These are phyloP conservation scores for Xylaria sp. DNA, from an alignment of 2,329 filamentous ascomycete genomes.

Conservation along the genomic window DNA sequence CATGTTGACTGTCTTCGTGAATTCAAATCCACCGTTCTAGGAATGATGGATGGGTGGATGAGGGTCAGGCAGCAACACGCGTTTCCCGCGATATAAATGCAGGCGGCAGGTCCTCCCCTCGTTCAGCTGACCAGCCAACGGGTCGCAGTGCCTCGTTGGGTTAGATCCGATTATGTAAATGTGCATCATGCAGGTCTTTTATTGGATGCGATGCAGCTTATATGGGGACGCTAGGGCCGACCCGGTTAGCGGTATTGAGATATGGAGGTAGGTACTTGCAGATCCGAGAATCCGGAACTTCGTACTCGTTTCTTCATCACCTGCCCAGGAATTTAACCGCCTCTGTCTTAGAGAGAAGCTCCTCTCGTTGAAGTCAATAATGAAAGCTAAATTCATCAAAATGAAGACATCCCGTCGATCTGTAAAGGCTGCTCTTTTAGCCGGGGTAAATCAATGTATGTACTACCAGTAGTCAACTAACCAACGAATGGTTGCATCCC, in stretches of 20 bases:
- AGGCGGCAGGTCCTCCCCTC: background rate
- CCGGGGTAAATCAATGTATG: background rate
- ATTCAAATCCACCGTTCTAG: background rate
- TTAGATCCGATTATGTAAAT: background rate
- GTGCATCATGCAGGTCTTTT: background rate
- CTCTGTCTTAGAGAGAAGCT: too few species aligned
- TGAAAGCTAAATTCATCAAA: too few species aligned
- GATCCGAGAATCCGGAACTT: background rate
- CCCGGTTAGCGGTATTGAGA: background rate
- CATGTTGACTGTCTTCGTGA: conserved; percentile 10
- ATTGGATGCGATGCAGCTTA: background rate
- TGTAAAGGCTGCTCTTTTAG: background rate
- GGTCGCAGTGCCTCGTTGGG: background rate
- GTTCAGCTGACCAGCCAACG: background rate
- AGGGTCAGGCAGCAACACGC: background rate
- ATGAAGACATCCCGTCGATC: too few species aligned
- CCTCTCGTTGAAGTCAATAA: too few species aligned
- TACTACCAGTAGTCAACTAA: background rate
- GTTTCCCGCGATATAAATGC: background rate
- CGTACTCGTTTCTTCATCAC: background rate
- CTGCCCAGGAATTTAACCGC: too few species aligned
- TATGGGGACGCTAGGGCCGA: background rate
- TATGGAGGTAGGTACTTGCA: too few species aligned
- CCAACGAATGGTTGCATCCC: background rate
- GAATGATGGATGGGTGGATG: background rate